Percentiles rank a stretch among this genome's conserved stretches.
Evolutionary conservation across 2,329 filamentous ascomycete genomes (phyloP).

Genomic region (Apiospora aurea): DNA sequence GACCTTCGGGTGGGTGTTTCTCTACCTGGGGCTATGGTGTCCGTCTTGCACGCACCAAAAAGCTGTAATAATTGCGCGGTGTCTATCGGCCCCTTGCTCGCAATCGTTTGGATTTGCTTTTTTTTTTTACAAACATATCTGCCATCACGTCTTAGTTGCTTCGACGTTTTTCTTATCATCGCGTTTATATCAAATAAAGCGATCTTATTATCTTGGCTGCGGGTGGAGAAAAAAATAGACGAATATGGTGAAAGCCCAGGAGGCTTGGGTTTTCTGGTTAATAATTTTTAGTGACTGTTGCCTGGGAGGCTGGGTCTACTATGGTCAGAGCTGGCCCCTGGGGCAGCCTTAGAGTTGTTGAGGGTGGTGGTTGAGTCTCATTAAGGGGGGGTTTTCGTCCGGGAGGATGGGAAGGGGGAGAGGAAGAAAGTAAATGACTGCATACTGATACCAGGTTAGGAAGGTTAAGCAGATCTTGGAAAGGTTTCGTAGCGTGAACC

Average conservation of each 20-base stretch:
- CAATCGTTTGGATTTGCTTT: constrained; percentile 25
- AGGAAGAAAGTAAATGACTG: constrained; percentile 33
- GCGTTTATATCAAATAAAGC: constrained; percentile 20
- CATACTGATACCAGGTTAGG: constrained; percentile 43
- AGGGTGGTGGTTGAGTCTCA: neutral
- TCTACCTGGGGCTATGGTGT: neutral
- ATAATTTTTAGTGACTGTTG: constrained; percentile 30
- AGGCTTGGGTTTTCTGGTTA: constrained; percentile 28
- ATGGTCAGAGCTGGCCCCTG: constrained; percentile 13
- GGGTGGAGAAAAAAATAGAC: constrained; percentile 25
- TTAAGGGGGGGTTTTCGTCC: neutral
- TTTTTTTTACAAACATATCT: constrained; percentile 19
- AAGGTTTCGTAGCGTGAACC: constrained; percentile 4
- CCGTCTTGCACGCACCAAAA: neutral
- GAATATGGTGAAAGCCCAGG: constrained; percentile 24
- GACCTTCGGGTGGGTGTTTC: neutral
- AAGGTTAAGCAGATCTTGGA: constrained; percentile 20
- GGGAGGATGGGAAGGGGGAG: neutral
- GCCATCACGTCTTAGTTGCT: neutral
- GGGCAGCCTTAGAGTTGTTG: constrained; percentile 4
- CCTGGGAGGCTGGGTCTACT: constrained; percentile 24
- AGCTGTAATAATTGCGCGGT: constrained; percentile 17
- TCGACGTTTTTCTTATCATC: constrained; percentile 16
- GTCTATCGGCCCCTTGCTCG: neutral
- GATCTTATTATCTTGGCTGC: constrained; percentile 23